These are phyloP conservation scores for Wakefieldia striispora DNA, from an alignment of 768 basidiomycete species.

Conservation along the genomic window DNA sequence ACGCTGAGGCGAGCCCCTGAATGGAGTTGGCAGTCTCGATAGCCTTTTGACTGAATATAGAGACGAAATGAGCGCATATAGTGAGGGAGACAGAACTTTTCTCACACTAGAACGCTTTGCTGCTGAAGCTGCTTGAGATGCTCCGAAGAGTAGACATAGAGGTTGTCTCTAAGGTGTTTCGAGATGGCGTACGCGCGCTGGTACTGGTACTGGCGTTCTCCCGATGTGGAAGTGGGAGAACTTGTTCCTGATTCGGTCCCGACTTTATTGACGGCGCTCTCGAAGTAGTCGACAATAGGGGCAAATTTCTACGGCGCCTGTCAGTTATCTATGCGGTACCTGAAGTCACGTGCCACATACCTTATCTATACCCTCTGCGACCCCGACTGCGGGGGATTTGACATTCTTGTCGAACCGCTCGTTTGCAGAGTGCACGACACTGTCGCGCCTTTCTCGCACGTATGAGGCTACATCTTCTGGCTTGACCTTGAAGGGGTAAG, in stretches of 20 bases:
- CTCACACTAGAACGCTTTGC: slow-evolving; percentile 65
- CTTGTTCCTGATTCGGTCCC: slow-evolving; percentile 46
- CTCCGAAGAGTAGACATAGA: slow-evolving; percentile 65
- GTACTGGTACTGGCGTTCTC: slow-evolving; percentile 70
- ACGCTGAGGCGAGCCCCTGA: slow-evolving; percentile 56
- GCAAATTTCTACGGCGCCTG: slow-evolving; percentile 50
- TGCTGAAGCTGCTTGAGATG: slow-evolving; percentile 68
- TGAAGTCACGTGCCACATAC: slow-evolving; percentile 39
- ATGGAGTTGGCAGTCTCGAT: slow-evolving; percentile 65
- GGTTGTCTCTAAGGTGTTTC: slow-evolving; percentile 57
- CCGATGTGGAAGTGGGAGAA: slow-evolving; percentile 44
- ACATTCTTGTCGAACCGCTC: slow-evolving; percentile 67
- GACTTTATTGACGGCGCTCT: slow-evolving; percentile 52
- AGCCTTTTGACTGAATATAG: slow-evolving; percentile 56
- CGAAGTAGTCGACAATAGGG: slow-evolving; percentile 74
- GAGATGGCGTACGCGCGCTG: slow-evolving; percentile 71
- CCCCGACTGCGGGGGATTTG: slow-evolving; percentile 57
- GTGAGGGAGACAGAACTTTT: slow-evolving; percentile 5
- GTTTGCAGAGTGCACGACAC: slow-evolving; percentile 50
- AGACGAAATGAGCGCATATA: slow-evolving; percentile 5
- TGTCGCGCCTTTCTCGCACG: slow-evolving; percentile 56
- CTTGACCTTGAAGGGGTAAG: slow-evolving; percentile 71
- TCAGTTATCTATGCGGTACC: slow-evolving; percentile 13
- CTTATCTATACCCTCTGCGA: slow-evolving; percentile 70
- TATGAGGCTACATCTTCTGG: slow-evolving; percentile 68